A percentile compares a stretch with the other conserved stretches of the same genome.
Evolutionary conservation across 208 protist species (phyloP).

Genomic region (Borovskyia barvae): DNA sequence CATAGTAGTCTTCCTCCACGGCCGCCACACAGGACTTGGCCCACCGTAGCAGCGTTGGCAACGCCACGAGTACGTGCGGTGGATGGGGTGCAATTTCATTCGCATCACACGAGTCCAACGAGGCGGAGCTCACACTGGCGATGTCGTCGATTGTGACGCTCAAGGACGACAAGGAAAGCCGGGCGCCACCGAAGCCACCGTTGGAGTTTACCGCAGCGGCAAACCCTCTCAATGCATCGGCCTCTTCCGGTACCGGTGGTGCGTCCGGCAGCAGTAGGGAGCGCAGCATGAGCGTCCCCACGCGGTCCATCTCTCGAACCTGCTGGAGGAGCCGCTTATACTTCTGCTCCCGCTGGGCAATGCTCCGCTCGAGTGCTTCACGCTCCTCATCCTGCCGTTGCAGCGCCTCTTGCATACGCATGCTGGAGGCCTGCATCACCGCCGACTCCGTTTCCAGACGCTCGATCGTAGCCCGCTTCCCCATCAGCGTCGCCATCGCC

Average conservation of each 20-base stretch:
- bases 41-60: constrained; percentile 23
- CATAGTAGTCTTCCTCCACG: constrained; percentile 10
- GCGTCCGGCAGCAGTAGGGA: constrained; percentile 44
- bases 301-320: constrained; percentile 64
- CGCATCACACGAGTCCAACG: neutral
- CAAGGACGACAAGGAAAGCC: constrained; percentile 2
- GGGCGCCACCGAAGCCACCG: neutral
- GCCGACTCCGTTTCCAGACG: constrained; percentile 35
- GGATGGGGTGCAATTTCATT: constrained; percentile 10
- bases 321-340: constrained; percentile 50
- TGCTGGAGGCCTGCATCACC: constrained; percentile 34
- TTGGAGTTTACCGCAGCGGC: neutral
- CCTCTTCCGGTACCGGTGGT: constrained; percentile 19
- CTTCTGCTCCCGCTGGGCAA: constrained; percentile 34
- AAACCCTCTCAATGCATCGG: constrained; percentile 3
- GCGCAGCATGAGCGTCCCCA: constrained; percentile 58
- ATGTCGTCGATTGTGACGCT: neutral
- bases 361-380: constrained; percentile 24
- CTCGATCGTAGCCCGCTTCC: constrained; percentile 33
- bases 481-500: constrained; percentile 33
- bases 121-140: neutral
- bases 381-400: constrained; percentile 35
- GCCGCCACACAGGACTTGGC: constrained; percentile 10
- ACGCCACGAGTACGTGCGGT: constrained; percentile 33
- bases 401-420: constrained; percentile 30